Conservation (phyloP, 768 basidiomycete genomes). For the Amanita phalloides region DNA sequence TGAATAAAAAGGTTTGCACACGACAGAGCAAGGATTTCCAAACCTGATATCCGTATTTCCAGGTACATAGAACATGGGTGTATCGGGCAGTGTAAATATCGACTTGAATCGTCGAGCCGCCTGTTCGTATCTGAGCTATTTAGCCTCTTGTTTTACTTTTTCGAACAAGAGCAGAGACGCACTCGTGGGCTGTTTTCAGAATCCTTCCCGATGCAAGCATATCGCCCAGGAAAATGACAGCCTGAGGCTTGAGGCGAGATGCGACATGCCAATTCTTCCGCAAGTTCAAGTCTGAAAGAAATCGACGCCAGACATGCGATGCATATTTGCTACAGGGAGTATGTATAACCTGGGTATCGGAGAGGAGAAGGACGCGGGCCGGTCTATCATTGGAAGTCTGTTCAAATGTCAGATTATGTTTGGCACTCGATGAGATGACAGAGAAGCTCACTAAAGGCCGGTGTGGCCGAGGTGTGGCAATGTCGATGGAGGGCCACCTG, state of each 20-base stretch:
- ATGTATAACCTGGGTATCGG: conserved; percentile 6
- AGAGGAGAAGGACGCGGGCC: conserved; percentile 2
- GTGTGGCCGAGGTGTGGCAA: too few relatives aligned
- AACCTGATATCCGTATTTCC: conserved; percentile 80
- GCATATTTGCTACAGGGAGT: conserved; percentile 2
- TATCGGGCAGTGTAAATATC: conserved; percentile 38
- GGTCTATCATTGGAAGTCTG: background rate
- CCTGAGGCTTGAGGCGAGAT: conserved; percentile 44
- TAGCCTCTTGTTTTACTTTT: background rate
- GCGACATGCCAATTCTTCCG: conserved; percentile 63
- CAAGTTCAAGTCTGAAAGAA: conserved; percentile 46
- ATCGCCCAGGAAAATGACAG: conserved; percentile 70
- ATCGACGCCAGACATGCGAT: conserved; percentile 27
- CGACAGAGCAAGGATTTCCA: conserved; percentile 10
- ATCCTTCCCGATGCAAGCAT: conserved; percentile 59
- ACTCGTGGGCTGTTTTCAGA: conserved; percentile 34
- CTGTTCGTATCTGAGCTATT: conserved; percentile 39
- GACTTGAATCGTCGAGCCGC: conserved; percentile 53
- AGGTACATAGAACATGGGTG: conserved; percentile 47
- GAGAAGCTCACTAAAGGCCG: conserved; percentile 14
- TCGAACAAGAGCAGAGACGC: conserved; percentile 8
- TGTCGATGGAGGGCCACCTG: conserved; percentile 38
- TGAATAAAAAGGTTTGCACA: background rate
- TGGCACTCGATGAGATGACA: background rate
- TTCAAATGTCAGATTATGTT: background rate